Evolutionary conservation across 1,139 yeast species (phyloP), one percentile per base, ranked within the genome.

Genomic region (Zhuliangozyma blackwelliae): DNA sequence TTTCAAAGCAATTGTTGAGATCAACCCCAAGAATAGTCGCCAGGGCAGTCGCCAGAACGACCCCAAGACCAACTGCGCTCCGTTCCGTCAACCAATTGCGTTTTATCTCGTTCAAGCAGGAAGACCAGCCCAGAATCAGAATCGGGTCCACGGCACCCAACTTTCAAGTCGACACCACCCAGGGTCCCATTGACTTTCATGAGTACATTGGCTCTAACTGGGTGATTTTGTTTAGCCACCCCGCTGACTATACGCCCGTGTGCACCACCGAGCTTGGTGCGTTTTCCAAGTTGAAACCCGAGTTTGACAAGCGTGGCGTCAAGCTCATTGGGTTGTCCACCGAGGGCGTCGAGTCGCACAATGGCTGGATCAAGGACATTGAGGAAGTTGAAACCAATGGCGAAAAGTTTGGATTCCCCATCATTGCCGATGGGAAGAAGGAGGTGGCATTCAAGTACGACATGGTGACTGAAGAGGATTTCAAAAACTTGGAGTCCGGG

Each of bases 191-290:
- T 55, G 76, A 81, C 45, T 86, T 88, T 77, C 92, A 88, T 66
- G 79, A 86, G 43, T 88, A 71, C 68, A 67, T 86, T 52, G 95
- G 94, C 37, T 73, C 82, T 62, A 72, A 79, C 33, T 88, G 96
- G 96, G 80, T 79, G 36, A 80, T 88, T 31, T 71, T 88, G 54
- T 88, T 88, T 65, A 85, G 95, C 20, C 96, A 88, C 61, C 96
- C 96, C 39, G 96, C 88, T 34, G 96, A 88, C 62, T 87, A 85
- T 72, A 88, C 96, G 12, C 96, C 96, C 29, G 96, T 88, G 36
- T 88, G 96, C 67, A 88, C 96, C 50, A 88, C 96, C 38, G 96
- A 88, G 69, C 75, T 88, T 53, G 96, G 96, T 46, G 96, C 95
- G 11, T 88, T 88, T 54, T 87, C 96, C 45, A 75, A 78, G 55